phyloP scores from a whole-genome alignment of 305 asterid species.

The Stenogyne calaminthoides region DNA sequence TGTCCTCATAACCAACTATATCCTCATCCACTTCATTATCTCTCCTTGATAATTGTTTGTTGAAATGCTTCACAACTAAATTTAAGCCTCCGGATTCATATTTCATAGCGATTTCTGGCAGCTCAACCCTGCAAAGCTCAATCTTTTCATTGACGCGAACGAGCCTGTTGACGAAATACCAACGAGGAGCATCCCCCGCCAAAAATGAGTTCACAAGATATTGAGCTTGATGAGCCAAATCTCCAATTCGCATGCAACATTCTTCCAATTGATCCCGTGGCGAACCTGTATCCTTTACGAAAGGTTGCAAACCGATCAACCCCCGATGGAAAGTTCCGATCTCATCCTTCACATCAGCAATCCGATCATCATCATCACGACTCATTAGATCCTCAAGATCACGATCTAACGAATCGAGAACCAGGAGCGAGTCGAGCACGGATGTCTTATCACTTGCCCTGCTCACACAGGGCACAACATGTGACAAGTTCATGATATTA shows the following conservation, averaged over 20 bases:
- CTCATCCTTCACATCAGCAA: background rate
- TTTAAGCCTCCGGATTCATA: background rate
- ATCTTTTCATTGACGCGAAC: background rate
- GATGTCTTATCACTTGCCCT: too few relatives aligned
- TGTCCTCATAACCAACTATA: slow-evolving; percentile 28
- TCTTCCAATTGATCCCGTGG: background rate
- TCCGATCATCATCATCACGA: background rate
- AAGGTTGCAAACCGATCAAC: slow-evolving; percentile 6
- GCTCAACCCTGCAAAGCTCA: background rate
- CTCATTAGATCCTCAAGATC: slow-evolving; percentile 21
- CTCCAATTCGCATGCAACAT: background rate
- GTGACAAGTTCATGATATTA: background rate
- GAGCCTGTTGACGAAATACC: background rate
- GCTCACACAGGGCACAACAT: background rate
- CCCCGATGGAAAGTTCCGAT: slow-evolving; percentile 2
- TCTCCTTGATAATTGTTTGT: background rate
- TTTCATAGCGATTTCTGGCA: background rate
- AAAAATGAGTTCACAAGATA: background rate
- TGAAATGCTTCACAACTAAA: background rate
- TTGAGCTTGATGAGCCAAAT: slow-evolving; percentile 30
- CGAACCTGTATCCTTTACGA: background rate
- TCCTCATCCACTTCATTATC: background rate
- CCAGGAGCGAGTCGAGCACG: background rate
- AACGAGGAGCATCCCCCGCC: background rate
- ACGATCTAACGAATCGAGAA: slow-evolving; percentile 21